Evolutionary conservation across 1,284 basidiomycete genomes (phyloP), one percentile per base, ranked within the genome.

Genomic region (Moniliophthora roreri): DNA sequence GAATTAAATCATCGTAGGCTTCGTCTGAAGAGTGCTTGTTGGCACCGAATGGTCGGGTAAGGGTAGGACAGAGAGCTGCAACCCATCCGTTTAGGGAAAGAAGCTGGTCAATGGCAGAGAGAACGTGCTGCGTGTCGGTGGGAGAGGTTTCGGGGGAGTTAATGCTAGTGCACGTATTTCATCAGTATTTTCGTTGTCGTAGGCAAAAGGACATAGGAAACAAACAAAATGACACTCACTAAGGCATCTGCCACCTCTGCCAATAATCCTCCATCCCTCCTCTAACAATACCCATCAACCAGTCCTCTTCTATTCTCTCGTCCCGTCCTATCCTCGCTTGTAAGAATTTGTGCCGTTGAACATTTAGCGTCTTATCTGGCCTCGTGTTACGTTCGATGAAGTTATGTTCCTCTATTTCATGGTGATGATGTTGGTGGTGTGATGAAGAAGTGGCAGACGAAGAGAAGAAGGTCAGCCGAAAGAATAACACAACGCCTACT

Each of bases 81-180:
- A 95, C 95, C 95, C 95, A 98, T n/a, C 95, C 95, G 65, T 97
- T 96, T 54, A 97, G 82, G 18, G 90, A 88, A 20, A 97, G 78
- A 1, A 98, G 78, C 60, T 93, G 91, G 68, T 97, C 95, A 49
- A 98, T 91, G 5, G 94, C 86, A 44, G 79, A 83, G 50, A 92
- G 77, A 45, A 97, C 89, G 53, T 88, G 87, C 67, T 97, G 93
- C 16, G 89, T 85, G 68, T 97, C 95, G 69, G 88, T 84, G 58
- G 93, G 88, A 0, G 89, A 79, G 0, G 93, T 95, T 55, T 94
- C 92, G 61, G 80, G 81, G 58, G 83, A 84, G 2, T 80, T 77
- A 55, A 95, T 94, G 66, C 89, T 92, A 3, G 6, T n/a, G 16
- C 3, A 24, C 2, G 2, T 26, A 13, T 16, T 15, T 21, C 16